Evolutionary conservation across 2,329 filamentous ascomycete species (phyloP), one percentile per base, ranked within the genome.

Genomic region (Lachnellula occidentalis): DNA sequence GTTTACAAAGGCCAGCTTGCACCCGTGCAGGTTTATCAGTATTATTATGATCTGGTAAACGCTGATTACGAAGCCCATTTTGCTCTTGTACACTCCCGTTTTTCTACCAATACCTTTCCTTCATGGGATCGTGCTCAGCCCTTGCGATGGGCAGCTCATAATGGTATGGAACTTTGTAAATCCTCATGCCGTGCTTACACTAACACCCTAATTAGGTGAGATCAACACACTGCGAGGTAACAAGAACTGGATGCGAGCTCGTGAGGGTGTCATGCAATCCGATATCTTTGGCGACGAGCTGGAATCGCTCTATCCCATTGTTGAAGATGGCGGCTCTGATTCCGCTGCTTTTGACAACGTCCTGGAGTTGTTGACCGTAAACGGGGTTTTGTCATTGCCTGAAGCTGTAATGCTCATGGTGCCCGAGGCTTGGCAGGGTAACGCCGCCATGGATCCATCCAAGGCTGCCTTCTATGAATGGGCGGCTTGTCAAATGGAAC

Each of bases 371-470:
- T 78, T 97, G 61, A 91, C 88, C 66, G 95, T 97, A 74, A 97
- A 97, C 71, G 92, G 92, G 59, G 92, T 97, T 41, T 81, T 97
- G 50, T 97, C 92, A 47, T 80, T 97, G 3, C 92, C 92, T 15
- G 92, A 97, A 73, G 92, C 92, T 49, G 89, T 97, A 64, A 97
- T 97, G 92, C 81, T 97, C 66, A 96, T 97, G 92, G 90, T 97
- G 48, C 92, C 92, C 21, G 92, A 97, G 74, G 92, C 92, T 57
- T 97, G 92, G 92, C 91, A 97, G 74, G 92, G 92, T 58, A 96
- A 96, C 72, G 78, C 85, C 37, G 78, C 85, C 57, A 95, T 97
- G 87, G 92, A 96, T 66, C 90, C 91, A 54, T 88, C 90, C 68
- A 97, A 97, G 76, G 89, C 92, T 56, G 92, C 92, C 50, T 97